Conservation (phyloP, 371 early-diverging fungal species). For the Fennellomyces sp. region DNA sequence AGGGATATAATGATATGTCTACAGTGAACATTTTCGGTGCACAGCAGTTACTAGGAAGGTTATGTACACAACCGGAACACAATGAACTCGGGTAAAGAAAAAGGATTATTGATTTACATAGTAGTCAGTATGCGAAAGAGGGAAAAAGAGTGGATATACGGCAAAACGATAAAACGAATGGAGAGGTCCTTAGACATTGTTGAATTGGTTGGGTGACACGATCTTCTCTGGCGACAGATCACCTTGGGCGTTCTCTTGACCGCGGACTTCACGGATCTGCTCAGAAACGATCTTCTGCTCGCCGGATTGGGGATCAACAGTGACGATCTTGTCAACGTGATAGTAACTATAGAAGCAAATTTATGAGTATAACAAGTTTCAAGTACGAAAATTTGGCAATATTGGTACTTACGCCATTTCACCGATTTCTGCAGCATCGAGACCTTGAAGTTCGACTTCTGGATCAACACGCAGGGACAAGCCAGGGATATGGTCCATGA, state of each 20-base stretch:
- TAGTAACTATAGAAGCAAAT: too few relatives aligned
- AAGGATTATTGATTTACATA: neutral
- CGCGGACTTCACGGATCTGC: slow-evolving; percentile 31
- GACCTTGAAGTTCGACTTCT: slow-evolving; percentile 71
- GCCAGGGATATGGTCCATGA: slow-evolving; percentile 83
- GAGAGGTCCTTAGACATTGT: slow-evolving; percentile 12
- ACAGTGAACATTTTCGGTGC: too few relatives aligned
- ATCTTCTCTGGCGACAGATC: slow-evolving; percentile 9
- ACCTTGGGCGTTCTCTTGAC: slow-evolving; percentile 15
- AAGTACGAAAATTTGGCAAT: too few relatives aligned
- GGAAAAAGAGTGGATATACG: neutral
- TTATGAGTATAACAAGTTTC: too few relatives aligned
- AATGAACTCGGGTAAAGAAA: neutral
- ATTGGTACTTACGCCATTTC: too few relatives aligned
- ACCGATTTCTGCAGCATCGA: slow-evolving; percentile 82
- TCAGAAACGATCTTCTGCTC: slow-evolving; percentile 42
- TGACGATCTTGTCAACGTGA: slow-evolving; percentile 49
- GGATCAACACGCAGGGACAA: slow-evolving; percentile 74
- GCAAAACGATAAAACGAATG: neutral
- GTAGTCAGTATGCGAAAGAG: neutral
- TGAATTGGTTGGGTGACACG: slow-evolving; percentile 11
- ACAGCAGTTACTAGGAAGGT: too few relatives aligned
- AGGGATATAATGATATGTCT: too few relatives aligned
- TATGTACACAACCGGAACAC: neutral
- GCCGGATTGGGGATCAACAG: slow-evolving; percentile 37